Evolutionary conservation across 2,329 filamentous ascomycete genomes (phyloP).

Genomic region (Xylariales sp.): DNA sequence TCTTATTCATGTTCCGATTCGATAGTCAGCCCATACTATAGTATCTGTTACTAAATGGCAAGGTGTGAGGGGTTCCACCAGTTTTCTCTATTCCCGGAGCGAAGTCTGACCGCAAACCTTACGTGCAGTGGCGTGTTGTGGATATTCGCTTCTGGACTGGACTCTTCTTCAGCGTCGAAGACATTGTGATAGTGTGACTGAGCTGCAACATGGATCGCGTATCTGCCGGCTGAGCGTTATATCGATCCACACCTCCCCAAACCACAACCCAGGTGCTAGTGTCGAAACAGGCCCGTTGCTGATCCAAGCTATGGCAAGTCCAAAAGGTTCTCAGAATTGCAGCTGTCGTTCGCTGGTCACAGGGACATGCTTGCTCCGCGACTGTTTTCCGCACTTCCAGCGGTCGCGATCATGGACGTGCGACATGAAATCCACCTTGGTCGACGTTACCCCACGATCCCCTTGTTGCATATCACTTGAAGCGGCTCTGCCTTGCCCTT

Average conservation of each 20-base stretch:
- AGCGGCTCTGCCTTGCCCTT: background rate
- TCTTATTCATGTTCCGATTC: no score
- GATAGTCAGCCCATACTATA: no score
- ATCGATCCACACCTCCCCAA: conserved; percentile 5
- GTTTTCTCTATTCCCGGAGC: no score
- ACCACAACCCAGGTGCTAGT: background rate
- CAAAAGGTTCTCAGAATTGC: background rate
- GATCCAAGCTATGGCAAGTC: conserved; percentile 1
- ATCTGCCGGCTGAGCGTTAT: no score
- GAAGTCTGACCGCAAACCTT: background rate
- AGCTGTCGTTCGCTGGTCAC: conserved; percentile 1
- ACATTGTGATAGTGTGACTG: no score
- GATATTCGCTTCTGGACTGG: no score
- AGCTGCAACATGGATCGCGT: no score
- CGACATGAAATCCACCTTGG: background rate
- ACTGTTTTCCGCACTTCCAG: background rate
- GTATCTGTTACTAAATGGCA: no score
- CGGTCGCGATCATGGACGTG: background rate
- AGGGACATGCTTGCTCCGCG: conserved; percentile 1
- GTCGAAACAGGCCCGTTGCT: conserved; percentile 1
- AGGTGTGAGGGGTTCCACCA: no score
- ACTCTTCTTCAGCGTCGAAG: no score
- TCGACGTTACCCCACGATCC: conserved; percentile 1
- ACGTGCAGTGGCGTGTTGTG: no score
- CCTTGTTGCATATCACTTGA: conserved; percentile 1